Evolutionary conservation across 2,329 filamentous ascomycete genomes (phyloP).

Genomic region (Colletotrichum viniferum): DNA sequence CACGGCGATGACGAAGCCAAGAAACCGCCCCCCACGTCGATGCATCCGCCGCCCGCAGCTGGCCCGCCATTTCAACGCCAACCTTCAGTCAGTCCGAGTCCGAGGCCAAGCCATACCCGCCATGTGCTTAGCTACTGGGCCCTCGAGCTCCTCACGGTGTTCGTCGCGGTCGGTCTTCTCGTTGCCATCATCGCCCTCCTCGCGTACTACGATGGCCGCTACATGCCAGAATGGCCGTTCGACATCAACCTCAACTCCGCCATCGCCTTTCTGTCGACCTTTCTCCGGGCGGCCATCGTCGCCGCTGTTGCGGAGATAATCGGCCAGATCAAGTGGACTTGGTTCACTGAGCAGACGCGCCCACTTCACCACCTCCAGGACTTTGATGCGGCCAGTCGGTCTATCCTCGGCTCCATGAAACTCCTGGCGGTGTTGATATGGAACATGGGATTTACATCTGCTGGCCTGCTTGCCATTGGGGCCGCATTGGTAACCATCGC

Average conservation of each 20-base stretch:
- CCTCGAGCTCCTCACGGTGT: conserved; percentile 3
- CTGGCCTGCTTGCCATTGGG: conserved; percentile 20
- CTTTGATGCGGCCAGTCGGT: conserved; percentile 34
- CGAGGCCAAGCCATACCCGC: not conserved
- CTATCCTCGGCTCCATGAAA: conserved; percentile 28
- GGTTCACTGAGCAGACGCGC: conserved; percentile 30
- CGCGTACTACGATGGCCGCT: conserved; percentile 5
- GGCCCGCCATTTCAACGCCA: not conserved
- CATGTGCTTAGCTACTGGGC: conserved; percentile 6
- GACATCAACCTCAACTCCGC: conserved; percentile 26
- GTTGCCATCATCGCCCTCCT: conserved; percentile 6
- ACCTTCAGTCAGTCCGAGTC: not conserved
- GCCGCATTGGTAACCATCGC: conserved; percentile 29
- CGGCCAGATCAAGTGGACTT: conserved; percentile 35
- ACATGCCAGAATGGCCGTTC: conserved; percentile 26
- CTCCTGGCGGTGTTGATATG: conserved; percentile 21
- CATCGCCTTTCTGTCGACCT: conserved; percentile 22
- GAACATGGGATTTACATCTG: conserved; percentile 4
- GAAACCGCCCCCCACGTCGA: not conserved
- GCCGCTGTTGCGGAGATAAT: conserved; percentile 32
- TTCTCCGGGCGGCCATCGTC: conserved; percentile 27
- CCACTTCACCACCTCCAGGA: conserved; percentile 31
- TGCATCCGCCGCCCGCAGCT: not conserved
- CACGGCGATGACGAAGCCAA: not conserved
- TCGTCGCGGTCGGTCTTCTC: not conserved